These are phyloP conservation scores for Backusella tarrabulga DNA, from an alignment of 192 early-diverging fungal species.

Conservation along the genomic window DNA sequence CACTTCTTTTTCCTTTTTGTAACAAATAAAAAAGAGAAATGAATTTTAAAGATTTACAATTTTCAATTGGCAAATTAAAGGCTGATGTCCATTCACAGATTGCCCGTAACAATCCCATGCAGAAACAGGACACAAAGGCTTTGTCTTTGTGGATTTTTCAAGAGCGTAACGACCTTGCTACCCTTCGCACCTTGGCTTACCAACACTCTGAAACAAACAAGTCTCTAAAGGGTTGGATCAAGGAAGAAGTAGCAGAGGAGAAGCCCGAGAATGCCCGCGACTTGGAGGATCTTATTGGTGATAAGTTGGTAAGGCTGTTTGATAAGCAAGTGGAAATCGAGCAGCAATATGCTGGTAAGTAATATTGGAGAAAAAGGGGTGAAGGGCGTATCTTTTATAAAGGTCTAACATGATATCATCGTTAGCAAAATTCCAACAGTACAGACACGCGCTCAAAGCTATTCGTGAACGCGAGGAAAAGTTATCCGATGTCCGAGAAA, in stretches of 20 bases:
- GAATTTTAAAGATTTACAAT: slow-evolving; percentile 37
- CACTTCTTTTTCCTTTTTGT: not conserved
- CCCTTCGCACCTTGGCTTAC: slow-evolving; percentile 25
- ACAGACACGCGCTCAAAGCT: slow-evolving; percentile 35
- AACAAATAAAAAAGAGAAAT: not conserved
- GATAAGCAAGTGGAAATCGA: slow-evolving; percentile 36
- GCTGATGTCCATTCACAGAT: slow-evolving; percentile 28
- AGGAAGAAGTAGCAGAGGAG: slow-evolving; percentile 26
- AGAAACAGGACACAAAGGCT: slow-evolving; percentile 32
- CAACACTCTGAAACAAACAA: slow-evolving; percentile 35
- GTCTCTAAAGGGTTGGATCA: slow-evolving; percentile 25
- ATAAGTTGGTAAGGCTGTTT: slow-evolving; percentile 28
- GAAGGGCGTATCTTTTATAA: no score
- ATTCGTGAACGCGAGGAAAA: slow-evolving; percentile 33
- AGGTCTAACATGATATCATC: not conserved
- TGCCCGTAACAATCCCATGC: slow-evolving; percentile 33
- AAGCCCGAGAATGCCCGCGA: slow-evolving; percentile 6
- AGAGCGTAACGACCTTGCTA: slow-evolving; percentile 29
- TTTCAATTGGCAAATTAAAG: slow-evolving; percentile 24
- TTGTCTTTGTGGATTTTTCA: slow-evolving; percentile 32
- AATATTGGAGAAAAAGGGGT: not conserved
- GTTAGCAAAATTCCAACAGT: slow-evolving; percentile 33
- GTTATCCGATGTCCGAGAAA: slow-evolving; percentile 32
- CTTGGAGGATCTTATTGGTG: slow-evolving; percentile 33
- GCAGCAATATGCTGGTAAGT: slow-evolving; percentile 33